These are phyloP conservation scores for Acanthochlamys bracteata DNA, from an alignment of 106 monocot genomes.

Conservation along the genomic window DNA sequence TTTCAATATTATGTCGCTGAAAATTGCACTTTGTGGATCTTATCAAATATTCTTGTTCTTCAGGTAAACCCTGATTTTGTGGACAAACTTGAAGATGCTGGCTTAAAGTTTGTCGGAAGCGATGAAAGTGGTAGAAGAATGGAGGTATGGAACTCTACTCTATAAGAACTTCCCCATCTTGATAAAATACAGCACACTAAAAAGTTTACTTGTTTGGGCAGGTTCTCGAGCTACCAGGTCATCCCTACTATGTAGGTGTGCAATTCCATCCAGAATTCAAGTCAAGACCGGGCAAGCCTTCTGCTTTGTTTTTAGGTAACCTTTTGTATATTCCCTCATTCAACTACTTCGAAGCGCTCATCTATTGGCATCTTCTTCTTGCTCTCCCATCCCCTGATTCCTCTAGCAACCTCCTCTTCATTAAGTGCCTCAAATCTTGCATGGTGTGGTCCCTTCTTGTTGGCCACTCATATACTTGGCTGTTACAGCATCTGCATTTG, in stretches of 20 bases:
- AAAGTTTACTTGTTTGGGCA: slow-evolving; percentile 22
- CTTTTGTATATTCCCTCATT: too few relatives aligned
- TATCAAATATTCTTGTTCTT: too few relatives aligned
- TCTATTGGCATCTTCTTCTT: too few relatives aligned
- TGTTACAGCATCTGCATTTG: too few relatives aligned
- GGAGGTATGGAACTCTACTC: slow-evolving; percentile 47
- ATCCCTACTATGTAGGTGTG: slow-evolving; percentile 75
- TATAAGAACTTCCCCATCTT: not conserved
- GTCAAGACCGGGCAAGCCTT: slow-evolving; percentile 86
- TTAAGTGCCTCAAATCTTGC: too few relatives aligned
- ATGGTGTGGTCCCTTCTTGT: too few relatives aligned
- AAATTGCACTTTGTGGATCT: too few relatives aligned
- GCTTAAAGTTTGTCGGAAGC: slow-evolving; percentile 85
- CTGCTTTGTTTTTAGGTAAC: slow-evolving; percentile 73
- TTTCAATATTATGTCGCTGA: too few relatives aligned
- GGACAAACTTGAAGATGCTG: slow-evolving; percentile 62
- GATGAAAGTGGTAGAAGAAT: slow-evolving; percentile 90
- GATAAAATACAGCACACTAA: not conserved
- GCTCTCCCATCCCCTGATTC: too few relatives aligned
- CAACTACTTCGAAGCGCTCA: too few relatives aligned
- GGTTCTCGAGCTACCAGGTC: slow-evolving; percentile 75
- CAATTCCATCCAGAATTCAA: slow-evolving; percentile 97
- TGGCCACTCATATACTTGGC: too few relatives aligned
- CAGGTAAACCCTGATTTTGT: slow-evolving; percentile 96
- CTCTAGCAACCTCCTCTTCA: too few relatives aligned